Base-by-base conservation (phyloP, 2,329 filamentous ascomycete genomes). In the Aspergillus quadricinctus region DNA sequence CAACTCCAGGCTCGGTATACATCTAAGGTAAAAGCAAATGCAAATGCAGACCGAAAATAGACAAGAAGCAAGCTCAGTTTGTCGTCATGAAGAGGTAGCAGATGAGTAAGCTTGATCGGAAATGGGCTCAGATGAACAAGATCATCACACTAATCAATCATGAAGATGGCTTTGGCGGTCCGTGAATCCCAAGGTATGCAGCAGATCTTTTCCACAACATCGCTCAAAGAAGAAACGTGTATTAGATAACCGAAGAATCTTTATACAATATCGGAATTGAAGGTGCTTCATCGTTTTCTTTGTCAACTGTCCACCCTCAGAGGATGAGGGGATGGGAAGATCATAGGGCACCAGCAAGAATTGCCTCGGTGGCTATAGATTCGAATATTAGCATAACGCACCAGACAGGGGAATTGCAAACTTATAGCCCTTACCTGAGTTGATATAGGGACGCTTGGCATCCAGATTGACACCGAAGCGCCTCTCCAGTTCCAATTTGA, bases 401-500 rank as follows among this genome's bases (percentile, higher is more conserved):
- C 4, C 1, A 54, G 31, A 46, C 41, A 52, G 31, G 8, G 8
- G 57, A 8, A 66, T 54, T 46, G 64, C 35, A 59, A 59, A 53
- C 50, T 28, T 43, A 43, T 43, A 8, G 23, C 61, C 83, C 88
- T 77, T 86, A 93, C 89, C 89, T 78, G 87, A 92, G 74, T 92
- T 92, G 72, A 99, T 97, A 75, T 97, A 99, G 56, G 90, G 86
- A 75, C 92, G 88, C 82, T 90, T 95, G 53, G 86, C 81, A 72
- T 97, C 92, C 57, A 99, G 82, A 57, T 87, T 84, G 61, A 96
- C 87, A 59, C 89, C 90, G 69, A 99, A 99, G 60, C 92, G 84
- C 68, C 86, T 85, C 81, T 99, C 94, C 56, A 99, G 78, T 78
- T 99, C 94, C 64, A 84, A 78, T 82, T 97, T 97, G 76, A 99